Conservation (phyloP, 106 monocot species). For the Phalaenopsis equestris region DNA sequence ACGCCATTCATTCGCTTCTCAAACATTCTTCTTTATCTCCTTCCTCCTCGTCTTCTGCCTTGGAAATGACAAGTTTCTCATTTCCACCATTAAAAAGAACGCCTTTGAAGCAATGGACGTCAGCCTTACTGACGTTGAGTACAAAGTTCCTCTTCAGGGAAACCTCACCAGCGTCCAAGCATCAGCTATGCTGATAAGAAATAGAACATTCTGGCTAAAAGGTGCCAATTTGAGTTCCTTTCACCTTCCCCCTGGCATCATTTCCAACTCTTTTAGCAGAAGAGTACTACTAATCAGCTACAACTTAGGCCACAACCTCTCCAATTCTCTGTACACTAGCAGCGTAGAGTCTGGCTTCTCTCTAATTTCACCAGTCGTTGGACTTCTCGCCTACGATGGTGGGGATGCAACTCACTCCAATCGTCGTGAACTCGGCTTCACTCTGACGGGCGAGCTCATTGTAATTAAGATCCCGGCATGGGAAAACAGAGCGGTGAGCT, state of each 20-base stretch:
- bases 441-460: conserved; percentile 8
- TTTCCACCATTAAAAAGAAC: conserved; percentile 12
- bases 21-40: neutral
- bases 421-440: neutral
- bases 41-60: neutral
- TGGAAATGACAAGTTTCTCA: conserved; percentile 1
- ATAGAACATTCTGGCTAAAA: conserved; percentile 12
- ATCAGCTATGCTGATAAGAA: conserved; percentile 13
- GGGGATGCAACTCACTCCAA: neutral
- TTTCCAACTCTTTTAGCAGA: conserved; percentile 2
- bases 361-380: conserved; percentile 21
- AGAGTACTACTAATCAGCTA: conserved; percentile 22
- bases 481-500: neutral
- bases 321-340: conserved; percentile 13
- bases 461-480: conserved; percentile 9
- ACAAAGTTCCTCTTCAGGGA: conserved; percentile 17
- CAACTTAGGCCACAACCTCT: conserved; percentile 19
- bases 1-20: neutral
- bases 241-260: conserved; percentile 18
- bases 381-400: conserved; percentile 28
- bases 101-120: conserved; percentile 8
- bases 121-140: conserved; percentile 9
- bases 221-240: conserved; percentile 12
- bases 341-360: conserved; percentile 5
- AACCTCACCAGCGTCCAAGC: conserved; percentile 21